Percentiles rank a stretch among this genome's conserved stretches.
These are phyloP conservation scores for Saccharomycopsis hybrid DNA, from an alignment of 1,139 yeast genomes.

Conservation along the genomic window DNA sequence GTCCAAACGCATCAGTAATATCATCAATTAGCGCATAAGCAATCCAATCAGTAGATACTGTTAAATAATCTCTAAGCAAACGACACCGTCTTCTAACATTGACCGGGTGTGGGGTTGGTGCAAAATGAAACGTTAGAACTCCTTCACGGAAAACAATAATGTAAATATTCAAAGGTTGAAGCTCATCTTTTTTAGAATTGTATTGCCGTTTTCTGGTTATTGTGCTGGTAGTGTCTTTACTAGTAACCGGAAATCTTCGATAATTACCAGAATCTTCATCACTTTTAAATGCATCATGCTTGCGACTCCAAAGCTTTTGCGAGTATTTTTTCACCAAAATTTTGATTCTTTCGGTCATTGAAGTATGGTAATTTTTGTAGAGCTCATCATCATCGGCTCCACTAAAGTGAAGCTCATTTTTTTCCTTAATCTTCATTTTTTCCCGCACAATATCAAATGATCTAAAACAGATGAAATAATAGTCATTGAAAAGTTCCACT, in stretches of 20 bases:
- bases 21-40: slow-evolving; percentile 96
- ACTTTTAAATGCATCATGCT: background rate
- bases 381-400: slow-evolving; percentile 3
- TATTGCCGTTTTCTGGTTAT: slow-evolving; percentile 35
- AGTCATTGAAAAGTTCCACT: slow-evolving; percentile 83
- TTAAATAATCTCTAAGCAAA: slow-evolving; percentile 75
- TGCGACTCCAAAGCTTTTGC: too few relatives aligned
- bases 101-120: slow-evolving; percentile 93
- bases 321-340: background rate
- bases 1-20: slow-evolving; percentile 95
- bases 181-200: slow-evolving; percentile 34
- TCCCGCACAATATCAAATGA: slow-evolving; percentile 84
- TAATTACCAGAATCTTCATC: too few relatives aligned
- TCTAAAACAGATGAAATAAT: slow-evolving; percentile 88
- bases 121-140: slow-evolving; percentile 86
- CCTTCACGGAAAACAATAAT: slow-evolving; percentile 87
- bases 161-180: slow-evolving; percentile 88
- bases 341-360: background rate
- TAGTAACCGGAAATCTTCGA: background rate
- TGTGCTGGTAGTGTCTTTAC: slow-evolving; percentile 30
- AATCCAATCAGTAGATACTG: slow-evolving; percentile 92
- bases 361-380: background rate
- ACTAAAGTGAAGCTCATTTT: slow-evolving; percentile 1
- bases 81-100: slow-evolving; percentile 93
- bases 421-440: slow-evolving; percentile 36